Percentiles rank a stretch among this genome's conserved stretches.
phyloP scores from a whole-genome alignment of 148 eudicot species.

The Persicaria maculosa region DNA sequence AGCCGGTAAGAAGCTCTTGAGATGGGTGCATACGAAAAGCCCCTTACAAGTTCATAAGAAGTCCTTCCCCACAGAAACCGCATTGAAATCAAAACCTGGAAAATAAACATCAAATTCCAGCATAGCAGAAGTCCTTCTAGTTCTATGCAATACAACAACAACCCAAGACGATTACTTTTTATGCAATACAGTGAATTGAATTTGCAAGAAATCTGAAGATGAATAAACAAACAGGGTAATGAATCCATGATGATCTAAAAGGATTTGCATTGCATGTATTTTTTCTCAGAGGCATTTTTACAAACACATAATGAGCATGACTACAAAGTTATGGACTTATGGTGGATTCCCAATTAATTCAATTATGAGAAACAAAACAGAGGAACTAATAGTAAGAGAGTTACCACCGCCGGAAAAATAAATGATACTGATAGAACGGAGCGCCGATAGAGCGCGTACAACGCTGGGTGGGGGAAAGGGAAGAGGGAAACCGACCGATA shows the following conservation, averaged over 20 bases:
- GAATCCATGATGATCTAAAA: no score
- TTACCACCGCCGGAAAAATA: no score
- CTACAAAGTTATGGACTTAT: not conserved
- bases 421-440: no score
- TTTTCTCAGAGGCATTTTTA: not conserved
- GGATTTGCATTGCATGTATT: not conserved
- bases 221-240: no score
- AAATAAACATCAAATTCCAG: not conserved
- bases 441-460: no score
- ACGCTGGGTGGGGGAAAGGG: no score
- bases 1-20: not conserved
- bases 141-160: no score
- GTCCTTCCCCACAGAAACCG: conserved; percentile 2
- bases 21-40: not conserved
- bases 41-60: conserved; percentile 1
- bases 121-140: not conserved
- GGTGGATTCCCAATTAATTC: not conserved
- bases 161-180: no score
- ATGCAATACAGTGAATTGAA: no score
- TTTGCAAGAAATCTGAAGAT: no score
- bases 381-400: not conserved
- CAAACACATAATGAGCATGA: not conserved
- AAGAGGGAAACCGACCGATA: no score
- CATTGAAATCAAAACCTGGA: not conserved
- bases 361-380: not conserved